A percentile compares a stretch with the other conserved stretches of the same genome.
Conservation (phyloP, 2,329 filamentous ascomycete species). For the Colletotrichum godetiae region DNA sequence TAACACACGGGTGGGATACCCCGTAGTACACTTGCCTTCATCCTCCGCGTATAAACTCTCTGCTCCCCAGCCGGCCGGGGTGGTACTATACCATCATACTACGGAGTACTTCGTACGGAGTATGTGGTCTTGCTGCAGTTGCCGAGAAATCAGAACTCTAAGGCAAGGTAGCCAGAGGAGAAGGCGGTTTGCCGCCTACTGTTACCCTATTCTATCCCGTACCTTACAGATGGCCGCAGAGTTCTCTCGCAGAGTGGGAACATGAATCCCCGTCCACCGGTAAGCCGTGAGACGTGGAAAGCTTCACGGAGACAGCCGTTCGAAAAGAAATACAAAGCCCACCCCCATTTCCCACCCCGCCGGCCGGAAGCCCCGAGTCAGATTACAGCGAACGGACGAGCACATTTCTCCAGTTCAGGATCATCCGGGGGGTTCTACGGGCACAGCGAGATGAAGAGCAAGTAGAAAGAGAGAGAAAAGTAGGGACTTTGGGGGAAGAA, state of each 20-base stretch:
- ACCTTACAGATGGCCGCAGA: neutral
- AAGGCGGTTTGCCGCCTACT: neutral
- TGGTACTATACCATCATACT: neutral
- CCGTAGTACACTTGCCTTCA: neutral
- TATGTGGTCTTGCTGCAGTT: too few species aligned
- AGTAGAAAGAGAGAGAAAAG: neutral
- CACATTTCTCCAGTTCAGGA: neutral
- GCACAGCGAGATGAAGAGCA: neutral
- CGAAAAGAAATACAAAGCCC: neutral
- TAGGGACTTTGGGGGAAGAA: neutral
- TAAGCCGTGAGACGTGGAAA: neutral
- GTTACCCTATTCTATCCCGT: neutral
- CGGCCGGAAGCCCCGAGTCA: constrained; percentile 1
- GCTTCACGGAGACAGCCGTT: neutral
- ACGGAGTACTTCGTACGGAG: too few species aligned
- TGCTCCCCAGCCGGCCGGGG: neutral
- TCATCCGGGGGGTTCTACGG: neutral
- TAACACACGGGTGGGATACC: too few species aligned
- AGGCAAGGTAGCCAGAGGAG: neutral
- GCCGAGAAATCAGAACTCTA: too few species aligned
- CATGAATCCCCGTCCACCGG: neutral
- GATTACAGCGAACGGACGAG: neutral
- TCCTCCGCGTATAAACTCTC: neutral
- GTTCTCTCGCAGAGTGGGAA: neutral
- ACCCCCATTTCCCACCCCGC: too few species aligned